Conservation (phyloP, 768 basidiomycete species). For the Gloeophyllum trabeum region DNA sequence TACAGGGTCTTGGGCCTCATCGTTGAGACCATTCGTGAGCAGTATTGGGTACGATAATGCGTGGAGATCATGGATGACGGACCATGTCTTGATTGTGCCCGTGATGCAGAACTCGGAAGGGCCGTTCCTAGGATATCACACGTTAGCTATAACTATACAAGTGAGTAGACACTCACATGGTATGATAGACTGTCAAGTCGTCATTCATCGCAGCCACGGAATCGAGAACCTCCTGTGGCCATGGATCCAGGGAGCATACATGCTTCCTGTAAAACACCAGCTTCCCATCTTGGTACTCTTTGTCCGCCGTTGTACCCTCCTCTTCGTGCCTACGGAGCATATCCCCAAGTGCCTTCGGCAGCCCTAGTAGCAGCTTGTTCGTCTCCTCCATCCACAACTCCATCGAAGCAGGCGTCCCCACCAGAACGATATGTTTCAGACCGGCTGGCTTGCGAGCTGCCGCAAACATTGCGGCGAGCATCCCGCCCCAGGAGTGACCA, state of each 20-base stretch:
- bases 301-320: constrained; percentile 15
- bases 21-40: constrained; percentile 24
- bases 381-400: constrained; percentile 15
- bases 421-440: constrained; percentile 19
- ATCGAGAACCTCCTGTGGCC: constrained; percentile 15
- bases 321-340: constrained; percentile 18
- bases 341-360: constrained; percentile 22
- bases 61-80: constrained; percentile 14
- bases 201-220: constrained; percentile 14
- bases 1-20: constrained; percentile 24
- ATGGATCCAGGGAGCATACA: constrained; percentile 15
- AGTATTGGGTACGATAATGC: constrained; percentile 18
- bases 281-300: constrained; percentile 20
- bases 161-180: constrained; percentile 18
- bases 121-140: constrained; percentile 13
- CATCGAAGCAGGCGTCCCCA: constrained; percentile 17
- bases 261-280: constrained; percentile 16
- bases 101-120: constrained; percentile 17
- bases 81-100: constrained; percentile 17
- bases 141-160: neutral
- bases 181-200: constrained; percentile 25
- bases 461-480: constrained; percentile 29
- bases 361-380: constrained; percentile 12
- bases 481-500: constrained; percentile 31
- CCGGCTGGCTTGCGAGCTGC: constrained; percentile 18